Percentiles rank a stretch among this genome's conserved stretches.
Conservation (phyloP, 176 grass and related monocot genomes). For the Miscanthus lutarioriparius region DNA sequence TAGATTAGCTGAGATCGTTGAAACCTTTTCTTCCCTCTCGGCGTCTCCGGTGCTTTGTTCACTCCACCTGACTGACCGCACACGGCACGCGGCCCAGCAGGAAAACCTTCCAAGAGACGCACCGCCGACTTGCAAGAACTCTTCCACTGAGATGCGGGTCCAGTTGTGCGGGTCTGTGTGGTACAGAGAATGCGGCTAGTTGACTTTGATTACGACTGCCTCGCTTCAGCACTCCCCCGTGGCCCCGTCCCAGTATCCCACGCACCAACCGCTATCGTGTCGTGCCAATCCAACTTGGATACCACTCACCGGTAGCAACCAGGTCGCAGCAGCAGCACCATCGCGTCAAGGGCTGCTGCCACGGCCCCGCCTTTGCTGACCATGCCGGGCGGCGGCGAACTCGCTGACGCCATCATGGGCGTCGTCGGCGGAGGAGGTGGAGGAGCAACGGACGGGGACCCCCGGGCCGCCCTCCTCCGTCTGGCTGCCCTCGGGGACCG, state of each 20-base stretch:
- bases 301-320: slow-evolving; percentile 12
- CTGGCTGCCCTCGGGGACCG: slow-evolving; percentile 46
- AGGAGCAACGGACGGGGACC: slow-evolving; percentile 38
- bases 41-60: neutral
- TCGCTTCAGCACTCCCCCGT: neutral
- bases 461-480: slow-evolving; percentile 27
- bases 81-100: neutral
- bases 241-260: too few species aligned
- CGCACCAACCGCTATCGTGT: neutral
- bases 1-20: neutral
- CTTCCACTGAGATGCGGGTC: neutral
- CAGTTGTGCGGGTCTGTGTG: rapidly evolving
- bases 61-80: neutral
- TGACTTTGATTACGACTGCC: neutral
- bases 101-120: neutral
- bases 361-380: neutral
- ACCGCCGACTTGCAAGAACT: rapidly evolving
- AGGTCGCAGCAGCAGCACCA: slow-evolving; percentile 4
- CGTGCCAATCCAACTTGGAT: slow-evolving; percentile 12
- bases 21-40: neutral
- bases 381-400: neutral
- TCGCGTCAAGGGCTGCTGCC: neutral
- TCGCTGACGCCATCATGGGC: neutral
- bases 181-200: neutral
- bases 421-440: neutral